Evolutionary conservation across 495 filamentous ascomycete species (phyloP), one percentile per base, ranked within the genome.

Genomic region (Podospora appendiculata): DNA sequence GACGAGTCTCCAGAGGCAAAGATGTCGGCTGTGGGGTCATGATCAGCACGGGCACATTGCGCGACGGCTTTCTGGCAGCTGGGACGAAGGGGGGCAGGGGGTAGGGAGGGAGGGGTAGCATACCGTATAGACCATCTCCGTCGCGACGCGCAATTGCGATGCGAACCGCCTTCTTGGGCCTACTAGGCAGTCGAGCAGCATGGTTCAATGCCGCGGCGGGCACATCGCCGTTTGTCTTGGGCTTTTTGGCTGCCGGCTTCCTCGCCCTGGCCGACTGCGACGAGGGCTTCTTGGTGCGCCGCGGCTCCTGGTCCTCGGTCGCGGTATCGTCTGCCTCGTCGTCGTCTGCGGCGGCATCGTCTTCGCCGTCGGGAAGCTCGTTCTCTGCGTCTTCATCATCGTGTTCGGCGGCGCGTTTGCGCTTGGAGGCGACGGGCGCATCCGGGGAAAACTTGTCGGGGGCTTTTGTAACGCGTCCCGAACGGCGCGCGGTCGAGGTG

Each of bases 71-170:
- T 25, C 5, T 2, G 25, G 35, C 33, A 41, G 5, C 35, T 36
- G 12, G 49, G 35, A 32, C 13, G 36, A 40, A 32, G 14, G 5
- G 9, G 8, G 13, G 14, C 5, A 16, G 9, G 32, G 17, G 33
- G 18, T 11, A 17, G 67, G n/a, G 8, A 16, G 14, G 8, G 19
- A 12, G 32, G 17, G 33, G 18, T 11, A 17, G 67, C 80, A 61
- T 68, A 93, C 89, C 84, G 69, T 87, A 96, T 8, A 96, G 73
- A 11, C 90, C 90, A 25, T 79, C 80, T 35, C 76, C 84, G 4
- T 81, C 72, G 32, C 69, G 67, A 50, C 61, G 79, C 43, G 73
- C 76, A 50, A 77, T 70, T 32, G 68, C 67, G 14, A 77, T 62
- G 35, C 68, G 70, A 17, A 65, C 72, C 18, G 76, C 70, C 57